Conservation (phyloP, 345 rosid genomes). For the Eucalyptus tenuipes region DNA sequence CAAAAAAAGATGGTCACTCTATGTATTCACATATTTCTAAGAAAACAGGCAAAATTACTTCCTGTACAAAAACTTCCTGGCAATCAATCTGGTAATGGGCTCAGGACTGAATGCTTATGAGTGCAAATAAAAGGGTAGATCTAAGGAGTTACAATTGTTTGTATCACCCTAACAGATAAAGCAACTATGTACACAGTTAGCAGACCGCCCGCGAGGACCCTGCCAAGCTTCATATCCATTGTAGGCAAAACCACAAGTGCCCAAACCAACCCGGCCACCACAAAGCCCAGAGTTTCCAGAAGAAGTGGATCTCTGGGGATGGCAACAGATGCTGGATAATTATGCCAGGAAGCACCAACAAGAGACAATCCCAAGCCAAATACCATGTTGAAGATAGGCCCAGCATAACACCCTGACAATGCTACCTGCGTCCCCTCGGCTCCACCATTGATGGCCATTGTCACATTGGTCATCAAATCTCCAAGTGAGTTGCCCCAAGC, state of each 20-base stretch:
- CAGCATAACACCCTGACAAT: conserved; percentile 79
- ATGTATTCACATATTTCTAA: not conserved
- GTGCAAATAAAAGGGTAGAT: not conserved
- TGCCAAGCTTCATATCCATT: conserved; percentile 60
- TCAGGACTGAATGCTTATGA: not conserved
- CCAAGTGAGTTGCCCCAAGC: conserved; percentile 97
- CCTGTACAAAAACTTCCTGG: not conserved
- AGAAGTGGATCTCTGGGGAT: conserved; percentile 44
- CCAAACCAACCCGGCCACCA: conserved; percentile 65
- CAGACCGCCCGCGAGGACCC: conserved; percentile 59
- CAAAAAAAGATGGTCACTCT: not conserved
- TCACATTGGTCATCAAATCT: conserved; percentile 60
- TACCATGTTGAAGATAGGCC: conserved; percentile 71
- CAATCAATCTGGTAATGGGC: not conserved
- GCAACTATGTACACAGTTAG: conserved; percentile 44
- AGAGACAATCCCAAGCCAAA: conserved; percentile 74
- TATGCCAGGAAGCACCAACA: conserved; percentile 38
- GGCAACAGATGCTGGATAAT: conserved; percentile 33
- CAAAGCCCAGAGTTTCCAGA: conserved; percentile 61
- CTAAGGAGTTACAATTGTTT: conserved; percentile 8
- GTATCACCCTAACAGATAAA: conserved; percentile 42
- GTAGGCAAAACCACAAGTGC: conserved; percentile 58
- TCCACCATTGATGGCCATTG: conserved; percentile 64
- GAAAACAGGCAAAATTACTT: not conserved
- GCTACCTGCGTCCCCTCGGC: conserved; percentile 65